Base-by-base conservation (phyloP, 768 basidiomycete genomes). In the Mycena rebaudengoi region DNA sequence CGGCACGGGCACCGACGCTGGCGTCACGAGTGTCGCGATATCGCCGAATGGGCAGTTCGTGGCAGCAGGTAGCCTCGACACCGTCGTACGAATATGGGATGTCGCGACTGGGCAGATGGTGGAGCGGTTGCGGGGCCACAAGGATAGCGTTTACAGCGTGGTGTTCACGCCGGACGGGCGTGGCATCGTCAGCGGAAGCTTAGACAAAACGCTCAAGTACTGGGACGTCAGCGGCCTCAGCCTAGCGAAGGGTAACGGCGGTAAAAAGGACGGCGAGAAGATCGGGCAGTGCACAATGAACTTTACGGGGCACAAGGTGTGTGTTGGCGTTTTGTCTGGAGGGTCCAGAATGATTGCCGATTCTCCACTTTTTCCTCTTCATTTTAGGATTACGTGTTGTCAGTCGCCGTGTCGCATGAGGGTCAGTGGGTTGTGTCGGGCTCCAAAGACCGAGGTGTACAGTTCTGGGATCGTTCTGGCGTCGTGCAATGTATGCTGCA, bases 341-440 rank as follows among this genome's bases (percentile, higher is more conserved):
- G n/a, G n/a, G n/a, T n/a, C n/a, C n/a, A n/a, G n/a, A n/a, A n/a
- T n/a, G n/a, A n/a, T n/a, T n/a, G n/a, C n/a, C n/a, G n/a, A n/a
- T n/a, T n/a, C n/a, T 51, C 29, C 32, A 37, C 51, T 52, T 51
- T 51, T 32, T 54, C 43, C 56, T 44, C 50, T 18, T 32, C 25
- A 12, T 25, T 32, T 39, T 25, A 78, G 75, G 74, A 77, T 56
- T 77, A 75, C 40, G 73, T 75, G 16, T 67, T 75, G 5, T 75
- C 73, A 3, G 72, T 75, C 0, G 71, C 57, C 16, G 93, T 96
- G 48, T 95, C 94, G 45, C 91, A 95, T 66, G 96, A 98, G 76
- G 94, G 94, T 5, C 88, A 93, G 67, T 87, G 95, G 93, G 91
- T 99, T 69, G 96, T 98, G 12, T 96, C 94, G 12, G 97, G 98